Evolutionary conservation across 2,329 filamentous ascomycete species (phyloP), one percentile per base, ranked within the genome.

Genomic region (Penicillium sp.): DNA sequence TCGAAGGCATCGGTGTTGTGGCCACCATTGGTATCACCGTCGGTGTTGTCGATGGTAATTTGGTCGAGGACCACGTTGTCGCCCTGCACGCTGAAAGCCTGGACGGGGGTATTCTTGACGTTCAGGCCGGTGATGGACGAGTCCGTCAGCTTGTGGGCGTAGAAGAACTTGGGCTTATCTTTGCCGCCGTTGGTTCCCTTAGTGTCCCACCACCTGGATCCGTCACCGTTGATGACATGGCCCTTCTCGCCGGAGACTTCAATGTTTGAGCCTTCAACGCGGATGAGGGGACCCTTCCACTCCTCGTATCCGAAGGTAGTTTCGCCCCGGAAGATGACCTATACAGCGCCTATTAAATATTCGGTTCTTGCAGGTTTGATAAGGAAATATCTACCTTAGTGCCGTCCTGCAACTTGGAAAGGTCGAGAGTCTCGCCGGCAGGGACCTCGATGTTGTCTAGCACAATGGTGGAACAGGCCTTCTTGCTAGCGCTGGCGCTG

Each of bases 131-230:
- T 63, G 60, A 76, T 73, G 34, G 62, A 66, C 16, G 72, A 74
- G 50, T 69, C 60, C 24, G 63, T 66, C 50, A 74, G 58, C 5
- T 49, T 44, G 56, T 74, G 72, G 22, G 79, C 79, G 61, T 73
- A 79, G 77, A 86, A 86, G 76, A 87, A 85, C 76, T 87, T 84
- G 62, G 86, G 85, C 79, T 88, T 88, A 22, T 70, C 82, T 73
- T 81, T 81, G 69, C 85, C 85, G 31, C 84, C 83, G 66, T 85
- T 85, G 65, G 72, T 73, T 45, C 85, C 85, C 72, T 85, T 62
- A 52, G 78, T 74, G 61, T 88, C 85, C 85, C 85, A 88, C 80
- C 81, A 87, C 32, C 73, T 68, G 13, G 76, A 67, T 35, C 85
- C 84, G 35, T 81, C 76, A 51, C 82, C 82, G 64, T 88, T 75